phyloP scores from a whole-genome alignment of 192 early-diverging fungal genomes.

The Glomus cerebriforme region DNA sequence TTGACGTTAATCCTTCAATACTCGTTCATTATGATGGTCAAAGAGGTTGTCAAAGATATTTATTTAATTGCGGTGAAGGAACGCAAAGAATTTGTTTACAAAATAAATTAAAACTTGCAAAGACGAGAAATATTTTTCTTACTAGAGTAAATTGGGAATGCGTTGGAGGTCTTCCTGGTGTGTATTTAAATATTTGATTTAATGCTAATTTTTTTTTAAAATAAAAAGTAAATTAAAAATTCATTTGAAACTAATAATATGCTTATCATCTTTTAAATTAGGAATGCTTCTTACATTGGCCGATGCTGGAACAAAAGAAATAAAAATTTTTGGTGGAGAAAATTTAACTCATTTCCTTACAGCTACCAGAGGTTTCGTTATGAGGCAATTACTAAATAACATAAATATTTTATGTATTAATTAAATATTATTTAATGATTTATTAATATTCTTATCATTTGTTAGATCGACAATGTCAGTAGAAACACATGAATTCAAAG shows the following conservation, averaged over 20 bases:
- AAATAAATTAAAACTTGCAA: conserved; percentile 69
- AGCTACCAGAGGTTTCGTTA: conserved; percentile 77
- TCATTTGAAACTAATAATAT: too few relatives aligned
- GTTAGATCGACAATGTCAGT: conserved; percentile 49
- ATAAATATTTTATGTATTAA: background rate
- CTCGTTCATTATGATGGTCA: conserved; percentile 69
- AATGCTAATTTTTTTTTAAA: too few relatives aligned
- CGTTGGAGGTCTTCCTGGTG: conserved; percentile 89
- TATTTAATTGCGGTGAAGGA: conserved; percentile 95
- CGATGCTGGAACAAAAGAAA: conserved; percentile 64
- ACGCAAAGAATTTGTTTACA: conserved; percentile 85
- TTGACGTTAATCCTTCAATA: conserved; percentile 63
- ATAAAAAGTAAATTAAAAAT: too few relatives aligned
- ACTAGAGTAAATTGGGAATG: conserved; percentile 83
- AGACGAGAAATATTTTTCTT: conserved; percentile 77
- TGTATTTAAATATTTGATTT: conserved; percentile 36
- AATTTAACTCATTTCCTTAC: conserved; percentile 82
- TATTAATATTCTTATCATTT: background rate
- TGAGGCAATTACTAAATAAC: conserved; percentile 44
- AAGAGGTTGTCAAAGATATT: conserved; percentile 60
- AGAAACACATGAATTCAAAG: conserved; percentile 56
- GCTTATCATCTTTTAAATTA: conserved; percentile 33
- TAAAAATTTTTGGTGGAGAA: conserved; percentile 72
- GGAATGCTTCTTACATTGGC: conserved; percentile 91
- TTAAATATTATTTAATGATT: background rate